Base-by-base conservation (phyloP, 1,284 basidiomycete genomes). In the Cryptococcus amylolentus region DNA sequence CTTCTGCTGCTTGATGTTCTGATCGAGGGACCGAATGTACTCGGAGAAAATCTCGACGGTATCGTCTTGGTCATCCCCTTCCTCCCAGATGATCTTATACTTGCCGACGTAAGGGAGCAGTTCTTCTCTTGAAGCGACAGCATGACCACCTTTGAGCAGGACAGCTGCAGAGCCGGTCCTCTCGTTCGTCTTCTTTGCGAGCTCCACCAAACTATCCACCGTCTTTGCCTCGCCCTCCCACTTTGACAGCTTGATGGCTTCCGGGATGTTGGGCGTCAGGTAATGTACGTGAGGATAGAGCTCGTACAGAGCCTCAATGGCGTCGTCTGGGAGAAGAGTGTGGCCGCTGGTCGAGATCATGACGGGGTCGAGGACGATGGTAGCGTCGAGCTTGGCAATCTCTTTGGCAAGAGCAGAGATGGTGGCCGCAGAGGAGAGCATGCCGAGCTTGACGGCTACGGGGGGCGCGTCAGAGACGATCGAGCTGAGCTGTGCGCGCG, bases 261-360 rank as follows among this genome's bases (percentile, higher is more conserved):
- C 94, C 0, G 84, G 79, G 55, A 87, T 86, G 75, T 97, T 98
- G 0, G 93, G 94, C 0, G 94, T 97, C 42, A 97, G 81, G 38
- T 96, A 71, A 0, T 82, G 80, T 0, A 88, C 81, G 10, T 88
- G 77, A 0, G 90, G 90, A 47, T 96, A 83, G 1, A 97, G 78
- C 12, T 86, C 81, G 0, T 85, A 80, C 53, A 96, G 71, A 1
- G 82, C 79, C 5, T 81, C 73, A 44, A 94, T 72, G 0, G 91
- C 90, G 10, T 84, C 82, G 5, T 82, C 75, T 3, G 86, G 80
- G 4, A 97, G 81, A 0, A 98, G 81, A 8, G 82, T 83, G 65
- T 94, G 89, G 2, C 93, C 92, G 0, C 91, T 93, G 0, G 93
- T 96, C 2, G 91, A 92, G 1, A 97, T 89, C 75, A 88, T 94